Base-by-base conservation (phyloP, 2,329 filamentous ascomycete species). In the Aspergillus sp. region DNA sequence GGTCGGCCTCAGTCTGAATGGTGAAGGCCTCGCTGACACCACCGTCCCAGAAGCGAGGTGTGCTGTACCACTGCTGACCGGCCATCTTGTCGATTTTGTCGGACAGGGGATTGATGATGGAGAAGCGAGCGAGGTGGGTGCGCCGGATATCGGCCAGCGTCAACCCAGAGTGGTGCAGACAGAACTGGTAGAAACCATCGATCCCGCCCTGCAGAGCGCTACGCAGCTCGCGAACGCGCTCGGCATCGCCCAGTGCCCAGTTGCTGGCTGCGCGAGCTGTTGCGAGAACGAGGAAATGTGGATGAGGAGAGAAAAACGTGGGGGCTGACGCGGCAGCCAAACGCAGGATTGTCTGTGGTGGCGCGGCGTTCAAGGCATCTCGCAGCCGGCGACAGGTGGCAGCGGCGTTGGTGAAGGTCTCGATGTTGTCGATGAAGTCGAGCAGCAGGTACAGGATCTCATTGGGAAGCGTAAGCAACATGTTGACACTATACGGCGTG, bases 371-470 rank as follows among this genome's bases (percentile, higher is more conserved):
- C 47, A 69, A 64, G 37, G 54, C 49, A 27, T 63, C 54, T 48
- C 64, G 68, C 33, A 73, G 44, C 51, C 34, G 12, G 47, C 45
- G 44, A 44, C 56, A 51, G 8, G 54, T 41, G 11, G 56, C 56
- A 6, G 61, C 52, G 4, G 63, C 65, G 39, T 67, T 60, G 37
- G 64, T 62, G 30, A 71, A 54, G 17, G 60, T 52, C 6, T 56
- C 68, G 8, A 70, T 63, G 12, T 51, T 39, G 27, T 64, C 64
- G 1, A 61, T 60, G 3, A 62, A 60, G 40, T 64, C 48, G 3
- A 70, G 62, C 12, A 64, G 63, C 50, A 65, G 73, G 65, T 78
- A 79, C 2, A 80, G 69, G 39, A 80, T 78, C 3, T 75, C 61
- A 45, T 80, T 80, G 7, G 77, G 74, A n/a, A 58, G 56, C 1